These are phyloP conservation scores for Neltuma alba DNA, from an alignment of 306 rosid genomes.

Conservation along the genomic window DNA sequence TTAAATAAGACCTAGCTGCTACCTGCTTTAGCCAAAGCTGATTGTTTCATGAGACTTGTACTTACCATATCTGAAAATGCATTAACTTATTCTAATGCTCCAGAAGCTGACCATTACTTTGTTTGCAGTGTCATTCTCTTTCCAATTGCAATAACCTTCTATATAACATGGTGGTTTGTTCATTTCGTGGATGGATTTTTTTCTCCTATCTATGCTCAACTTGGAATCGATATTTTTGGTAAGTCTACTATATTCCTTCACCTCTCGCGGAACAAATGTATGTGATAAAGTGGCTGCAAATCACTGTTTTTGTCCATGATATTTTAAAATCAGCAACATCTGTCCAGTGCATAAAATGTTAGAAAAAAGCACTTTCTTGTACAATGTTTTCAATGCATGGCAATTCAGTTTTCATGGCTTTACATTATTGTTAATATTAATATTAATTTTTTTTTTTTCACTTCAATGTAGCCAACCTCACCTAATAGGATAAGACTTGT, in stretches of 20 bases:
- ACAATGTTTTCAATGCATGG: constrained; percentile 1
- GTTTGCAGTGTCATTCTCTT: constrained; percentile 83
- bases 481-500: too few species aligned
- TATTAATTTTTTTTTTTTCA: too few species aligned
- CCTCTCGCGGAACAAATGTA: neutral
- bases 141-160: constrained; percentile 96
- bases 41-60: neutral
- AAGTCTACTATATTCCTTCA: constrained; percentile 40
- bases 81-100: neutral
- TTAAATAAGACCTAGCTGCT: neutral
- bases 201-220: constrained; percentile 93
- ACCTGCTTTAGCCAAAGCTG: neutral
- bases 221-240: constrained; percentile 94
- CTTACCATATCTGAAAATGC: constrained; percentile 3
- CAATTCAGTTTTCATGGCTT: constrained; percentile 7
- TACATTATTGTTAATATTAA: neutral
- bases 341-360: neutral
- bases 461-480: too few species aligned
- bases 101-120: constrained; percentile 30
- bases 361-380: constrained; percentile 27
- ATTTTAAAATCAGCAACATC: neutral
- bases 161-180: constrained; percentile 99
- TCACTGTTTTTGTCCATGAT: neutral
- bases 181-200: constrained; percentile 96
- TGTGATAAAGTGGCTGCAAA: constrained; percentile 21